Percentiles rank a stretch among this genome's conserved stretches.
Evolutionary conservation across 208 protist species (phyloP).

Genomic region (Trypanosoma congolense): DNA sequence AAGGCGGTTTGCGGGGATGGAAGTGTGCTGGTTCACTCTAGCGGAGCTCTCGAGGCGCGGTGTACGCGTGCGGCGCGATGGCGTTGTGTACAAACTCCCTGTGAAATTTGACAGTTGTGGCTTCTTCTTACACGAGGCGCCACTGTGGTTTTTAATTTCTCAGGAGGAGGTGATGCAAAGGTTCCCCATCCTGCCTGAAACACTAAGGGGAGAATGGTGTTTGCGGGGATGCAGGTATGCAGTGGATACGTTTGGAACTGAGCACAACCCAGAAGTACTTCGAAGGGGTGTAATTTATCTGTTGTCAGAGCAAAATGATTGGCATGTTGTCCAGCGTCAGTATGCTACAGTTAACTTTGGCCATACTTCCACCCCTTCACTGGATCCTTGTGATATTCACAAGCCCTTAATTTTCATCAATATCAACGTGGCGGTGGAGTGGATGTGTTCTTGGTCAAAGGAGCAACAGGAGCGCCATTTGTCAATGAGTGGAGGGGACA

Average conservation of each 20-base stretch:
- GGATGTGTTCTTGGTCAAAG: slow-evolving; percentile 13
- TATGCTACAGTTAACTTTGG: slow-evolving; percentile 16
- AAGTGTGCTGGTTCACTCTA: slow-evolving; percentile 15
- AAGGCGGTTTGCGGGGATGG: background rate
- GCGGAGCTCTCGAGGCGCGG: slow-evolving; percentile 1
- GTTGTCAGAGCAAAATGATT: slow-evolving; percentile 1
- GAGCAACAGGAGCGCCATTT: background rate
- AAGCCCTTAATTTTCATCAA: slow-evolving; percentile 19
- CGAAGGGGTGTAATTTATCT: slow-evolving; percentile 9
- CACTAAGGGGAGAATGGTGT: background rate
- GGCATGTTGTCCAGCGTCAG: slow-evolving; percentile 7
- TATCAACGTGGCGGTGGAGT: slow-evolving; percentile 15
- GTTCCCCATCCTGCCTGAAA: slow-evolving; percentile 2
- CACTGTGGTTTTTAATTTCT: slow-evolving; percentile 13
- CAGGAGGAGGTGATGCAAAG: slow-evolving; percentile 4
- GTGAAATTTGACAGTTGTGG: slow-evolving; percentile 14
- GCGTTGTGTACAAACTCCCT: slow-evolving; percentile 2
- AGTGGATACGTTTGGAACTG: background rate
- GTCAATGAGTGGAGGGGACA: too few relatives aligned
- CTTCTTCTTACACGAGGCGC: slow-evolving; percentile 20
- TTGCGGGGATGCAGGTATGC: background rate
- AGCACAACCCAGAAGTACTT: background rate
- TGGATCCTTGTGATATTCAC: background rate
- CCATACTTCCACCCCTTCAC: background rate
- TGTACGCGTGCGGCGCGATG: slow-evolving; percentile 6